Percentiles rank a stretch among this genome's conserved stretches.
Conservation (phyloP, 805 yeast species). For the Sugiyamaella marilandica region DNA sequence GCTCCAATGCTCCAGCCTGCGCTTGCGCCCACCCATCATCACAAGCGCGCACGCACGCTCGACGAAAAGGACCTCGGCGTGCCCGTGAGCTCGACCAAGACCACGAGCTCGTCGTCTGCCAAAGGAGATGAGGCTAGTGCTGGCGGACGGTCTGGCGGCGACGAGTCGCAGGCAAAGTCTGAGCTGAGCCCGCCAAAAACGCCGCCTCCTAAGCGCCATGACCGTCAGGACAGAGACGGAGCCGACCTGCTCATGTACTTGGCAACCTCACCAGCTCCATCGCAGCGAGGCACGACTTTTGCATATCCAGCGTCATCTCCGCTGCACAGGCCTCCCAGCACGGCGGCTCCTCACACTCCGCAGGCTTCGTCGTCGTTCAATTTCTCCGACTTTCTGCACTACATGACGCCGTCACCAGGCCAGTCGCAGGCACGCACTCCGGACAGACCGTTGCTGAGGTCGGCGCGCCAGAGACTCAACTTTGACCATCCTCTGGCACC, state of each 20-base stretch:
- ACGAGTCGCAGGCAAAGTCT: not conserved
- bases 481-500: slow-evolving; percentile 22
- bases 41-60: slow-evolving; percentile 23
- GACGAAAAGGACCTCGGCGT: slow-evolving; percentile 13
- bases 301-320: slow-evolving; percentile 17
- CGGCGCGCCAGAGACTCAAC: slow-evolving; percentile 21
- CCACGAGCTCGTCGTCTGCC: not conserved
- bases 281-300: slow-evolving; percentile 26
- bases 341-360: slow-evolving; percentile 31
- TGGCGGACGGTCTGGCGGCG: not conserved
- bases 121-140: not conserved
- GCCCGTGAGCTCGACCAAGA: not conserved
- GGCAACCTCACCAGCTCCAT: slow-evolving; percentile 79
- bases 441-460: slow-evolving; percentile 15
- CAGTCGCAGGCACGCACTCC: slow-evolving; percentile 17
- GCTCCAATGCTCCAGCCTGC: slow-evolving; percentile 6
- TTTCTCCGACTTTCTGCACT: slow-evolving; percentile 76
- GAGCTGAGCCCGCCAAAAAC: slow-evolving; percentile 22
- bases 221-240: slow-evolving; percentile 47
- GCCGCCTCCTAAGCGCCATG: slow-evolving; percentile 22
- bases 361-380: slow-evolving; percentile 48
- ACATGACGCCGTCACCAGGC: slow-evolving; percentile 56
- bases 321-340: slow-evolving; percentile 14
- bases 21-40: slow-evolving; percentile 8
- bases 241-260: slow-evolving; percentile 76